Base-by-base conservation (phyloP, 306 rosid species). In the Vigna mungo region DNA sequence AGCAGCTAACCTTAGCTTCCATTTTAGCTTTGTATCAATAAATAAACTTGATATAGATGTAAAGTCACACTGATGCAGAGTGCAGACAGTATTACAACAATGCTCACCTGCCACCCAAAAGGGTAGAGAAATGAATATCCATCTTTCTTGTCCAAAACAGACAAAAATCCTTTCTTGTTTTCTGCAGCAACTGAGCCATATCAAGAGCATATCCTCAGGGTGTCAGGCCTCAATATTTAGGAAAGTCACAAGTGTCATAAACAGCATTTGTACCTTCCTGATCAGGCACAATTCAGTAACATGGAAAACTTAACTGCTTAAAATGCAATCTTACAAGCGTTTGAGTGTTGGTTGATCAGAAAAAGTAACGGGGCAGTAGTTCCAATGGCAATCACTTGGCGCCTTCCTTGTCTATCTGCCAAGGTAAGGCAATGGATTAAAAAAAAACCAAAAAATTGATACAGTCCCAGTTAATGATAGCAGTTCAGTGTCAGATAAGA, bases 171-270 rank as follows among this genome's bases (percentile, higher is more conserved):
- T 85, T 91, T 86, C 82, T 82, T 87, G n/a, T 41, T 80, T 87
- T 96, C 99, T 87, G 94, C 98, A 91, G 98, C 99, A 93, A 92
- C 99, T 96, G 99, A 91, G 89, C 90, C 96, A 92, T 87, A 96
- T 96, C 97, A 96, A 91, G 84, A 82, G 90, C 80, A 85, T 84
- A 82, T 74, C 81, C 90, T 90, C 83, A 85, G 90, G 83, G 79
- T 88, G 85, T 84, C 89, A 83, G 82, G 85, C 81, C 75, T 74
- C 82, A 74, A 61, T 80, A 79, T 60, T 81, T 54, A 85, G 79
- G 85, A 66, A 83, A 85, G 64, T 69, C 72, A 81, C 54, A 32
- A 59, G 79, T 11, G 76, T 60, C 37, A 77, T 73, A 59, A 71
- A 69, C 77, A 80, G 67, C 58, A 70, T 74, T 44, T 74, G 27